phyloP scores from a whole-genome alignment of 129 eudicot genomes.

The Centaurea solstitialis region DNA sequence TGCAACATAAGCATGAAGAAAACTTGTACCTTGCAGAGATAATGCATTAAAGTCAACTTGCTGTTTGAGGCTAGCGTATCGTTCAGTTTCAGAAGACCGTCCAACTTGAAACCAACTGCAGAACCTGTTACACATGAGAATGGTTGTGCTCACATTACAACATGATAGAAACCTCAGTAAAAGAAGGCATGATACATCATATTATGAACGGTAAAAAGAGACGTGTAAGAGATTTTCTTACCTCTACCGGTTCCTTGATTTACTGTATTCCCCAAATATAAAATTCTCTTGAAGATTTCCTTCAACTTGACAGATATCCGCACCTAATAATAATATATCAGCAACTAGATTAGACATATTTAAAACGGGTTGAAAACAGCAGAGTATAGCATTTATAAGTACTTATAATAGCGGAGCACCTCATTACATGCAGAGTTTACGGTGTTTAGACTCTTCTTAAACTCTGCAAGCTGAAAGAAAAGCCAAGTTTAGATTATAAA shows the following conservation, averaged over 20 bases:
- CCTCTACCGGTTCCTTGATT: constrained; percentile 96
- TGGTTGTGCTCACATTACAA: not conserved
- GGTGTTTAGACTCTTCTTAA: constrained; percentile 62
- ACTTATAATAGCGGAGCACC: constrained; percentile 40
- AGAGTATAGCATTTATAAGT: not conserved
- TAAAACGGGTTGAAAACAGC: not conserved
- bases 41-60: constrained; percentile 97
- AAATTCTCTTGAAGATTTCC: constrained; percentile 71
- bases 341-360: not conserved
- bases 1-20: not conserved
- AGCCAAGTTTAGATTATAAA: constrained; percentile 11
- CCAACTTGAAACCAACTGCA: constrained; percentile 92
- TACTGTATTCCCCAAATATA: constrained; percentile 76
- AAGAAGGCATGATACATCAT: too few species aligned
- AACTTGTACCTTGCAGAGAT: constrained; percentile 86
- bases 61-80: constrained; percentile 85
- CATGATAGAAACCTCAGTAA: not conserved
- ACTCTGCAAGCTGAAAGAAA: constrained; percentile 66
- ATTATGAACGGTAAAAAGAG: not conserved
- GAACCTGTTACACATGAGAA: not conserved
- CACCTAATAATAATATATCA: constrained; percentile 62
- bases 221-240: constrained; percentile 40
- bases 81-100: constrained; percentile 85
- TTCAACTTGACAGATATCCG: constrained; percentile 75
- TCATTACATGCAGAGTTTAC: constrained; percentile 79